Base-by-base conservation (phyloP, 352 stramenopile species). In the Phytophthora cajani region DNA sequence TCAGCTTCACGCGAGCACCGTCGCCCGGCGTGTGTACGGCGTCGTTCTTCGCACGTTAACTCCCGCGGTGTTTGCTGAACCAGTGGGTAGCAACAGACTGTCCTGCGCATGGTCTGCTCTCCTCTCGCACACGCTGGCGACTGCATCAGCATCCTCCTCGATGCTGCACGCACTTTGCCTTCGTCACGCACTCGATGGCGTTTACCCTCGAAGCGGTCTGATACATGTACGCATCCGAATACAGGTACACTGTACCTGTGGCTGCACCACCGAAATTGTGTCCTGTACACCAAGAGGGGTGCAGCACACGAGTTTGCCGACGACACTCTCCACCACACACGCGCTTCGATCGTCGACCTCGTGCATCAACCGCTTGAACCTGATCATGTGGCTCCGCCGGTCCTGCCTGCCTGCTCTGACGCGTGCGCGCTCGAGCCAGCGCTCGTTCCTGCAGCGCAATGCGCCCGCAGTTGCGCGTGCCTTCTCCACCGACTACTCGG, bases 331-430 rank as follows among this genome's bases (percentile, higher is more conserved):
- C 54, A 33, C 57, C 64, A 71, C 71, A 71, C 46, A 73, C 40
- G 21, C 40, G 32, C 25, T 64, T 66, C 60, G 42, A 19, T 19
- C 36, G 56, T 54, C 46, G 38, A 59, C 56, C 30, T 71, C 17
- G 55, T 40, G 62, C 32, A 68, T 63, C 47, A 69, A 57, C 47
- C 25, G 17, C 61, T 49, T 77, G 57, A 66, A 66, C 32, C 14
- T 62, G 40, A 49, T 42, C 65, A 91, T 93, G 85, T 91, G 81
- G 79, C 84, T 90, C 55, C 79, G 82, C 60, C 85, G 81, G 51
- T 82, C 69, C 33, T 74, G 67, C 62, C 65, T 89, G 54, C 62
- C 84, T 57, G 65, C 76, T 56, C 61, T 91, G 40, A 76, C 84
- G 54, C 79, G 71, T 49, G 58, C 56, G 49, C 73, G 75, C 62